These are phyloP conservation scores for Wickerhamiella qilinensis DNA, from an alignment of 805 yeast genomes.

Conservation along the genomic window DNA sequence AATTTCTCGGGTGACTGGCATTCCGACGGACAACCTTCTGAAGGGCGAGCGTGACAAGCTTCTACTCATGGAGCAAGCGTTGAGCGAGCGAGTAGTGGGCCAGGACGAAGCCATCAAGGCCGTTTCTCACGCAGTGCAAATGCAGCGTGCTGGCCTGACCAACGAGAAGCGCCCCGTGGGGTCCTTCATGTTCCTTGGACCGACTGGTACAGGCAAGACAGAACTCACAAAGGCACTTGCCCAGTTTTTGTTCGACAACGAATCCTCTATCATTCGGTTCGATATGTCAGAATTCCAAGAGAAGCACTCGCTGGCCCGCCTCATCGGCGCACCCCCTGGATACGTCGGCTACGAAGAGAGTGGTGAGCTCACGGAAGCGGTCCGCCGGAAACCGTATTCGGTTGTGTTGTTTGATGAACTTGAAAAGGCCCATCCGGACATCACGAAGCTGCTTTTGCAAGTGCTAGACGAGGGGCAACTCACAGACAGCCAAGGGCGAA, in stretches of 20 bases:
- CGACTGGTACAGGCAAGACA: conserved; percentile 98
- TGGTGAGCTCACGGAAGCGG: conserved; percentile 94
- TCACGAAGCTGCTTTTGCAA: conserved; percentile 77
- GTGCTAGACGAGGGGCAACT: conserved; percentile 90
- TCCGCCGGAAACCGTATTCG: conserved; percentile 85
- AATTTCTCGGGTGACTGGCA: conserved; percentile 87
- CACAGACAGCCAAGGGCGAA: conserved; percentile 90
- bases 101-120: conserved; percentile 90
- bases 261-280: conserved; percentile 70
- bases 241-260: conserved; percentile 80
- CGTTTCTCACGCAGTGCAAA: conserved; percentile 82
- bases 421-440: conserved; percentile 93
- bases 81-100: conserved; percentile 72
- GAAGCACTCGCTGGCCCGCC: conserved; percentile 73
- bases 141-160: conserved; percentile 93
- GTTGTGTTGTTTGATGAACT: conserved; percentile 90
- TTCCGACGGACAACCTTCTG: conserved; percentile 79
- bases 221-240: conserved; percentile 88
- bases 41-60: conserved; percentile 90
- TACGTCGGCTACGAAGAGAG: conserved; percentile 88
- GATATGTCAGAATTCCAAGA: conserved; percentile 99
- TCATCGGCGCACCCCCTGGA: conserved; percentile 97
- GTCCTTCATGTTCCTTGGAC: conserved; percentile 90
- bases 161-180: conserved; percentile 92
- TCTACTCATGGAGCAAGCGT: conserved; percentile 67